Conservation (phyloP, 2,329 filamentous ascomycete genomes). For the Colletotrichum australisinense region DNA sequence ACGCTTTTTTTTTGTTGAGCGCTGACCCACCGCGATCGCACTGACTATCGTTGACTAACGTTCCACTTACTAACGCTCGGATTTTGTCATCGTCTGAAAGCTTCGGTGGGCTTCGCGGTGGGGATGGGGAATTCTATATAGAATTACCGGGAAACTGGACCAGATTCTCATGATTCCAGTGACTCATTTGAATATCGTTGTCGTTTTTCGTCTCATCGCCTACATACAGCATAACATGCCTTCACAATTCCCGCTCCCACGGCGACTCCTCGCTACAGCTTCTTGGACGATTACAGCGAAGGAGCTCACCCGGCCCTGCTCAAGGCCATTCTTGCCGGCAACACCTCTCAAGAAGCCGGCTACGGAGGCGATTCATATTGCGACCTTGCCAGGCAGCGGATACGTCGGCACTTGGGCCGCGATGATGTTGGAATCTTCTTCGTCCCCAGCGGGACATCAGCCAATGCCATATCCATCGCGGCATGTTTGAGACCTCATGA, state of each 20-base stretch:
- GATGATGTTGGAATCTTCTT: conserved; percentile 60
- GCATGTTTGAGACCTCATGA: conserved; percentile 62
- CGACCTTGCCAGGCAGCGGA: conserved; percentile 52
- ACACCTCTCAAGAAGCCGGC: conserved; percentile 56
- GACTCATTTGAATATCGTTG: neutral
- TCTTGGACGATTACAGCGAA: conserved; percentile 64
- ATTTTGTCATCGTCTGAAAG: conserved; percentile 14
- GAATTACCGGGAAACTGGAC: neutral
- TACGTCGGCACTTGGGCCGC: conserved; percentile 42
- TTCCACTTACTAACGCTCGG: conserved; percentile 30
- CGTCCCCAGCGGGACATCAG: conserved; percentile 62
- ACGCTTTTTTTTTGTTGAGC: conserved; percentile 11
- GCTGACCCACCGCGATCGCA: conserved; percentile 25
- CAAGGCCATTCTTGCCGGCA: conserved; percentile 56
- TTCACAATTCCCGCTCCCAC: neutral
- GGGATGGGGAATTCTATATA: conserved; percentile 5
- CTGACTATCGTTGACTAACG: conserved; percentile 29
- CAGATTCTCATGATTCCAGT: neutral
- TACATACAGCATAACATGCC: neutral
- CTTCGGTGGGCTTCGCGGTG: neutral
- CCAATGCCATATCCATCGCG: conserved; percentile 63
- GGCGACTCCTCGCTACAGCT: conserved; percentile 49
- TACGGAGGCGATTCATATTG: conserved; percentile 60
- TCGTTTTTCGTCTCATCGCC: neutral
- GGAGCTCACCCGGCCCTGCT: conserved; percentile 62